Evolutionary conservation across 768 basidiomycete genomes (phyloP).

Genomic region (Rhodotorula taiwanensis): DNA sequence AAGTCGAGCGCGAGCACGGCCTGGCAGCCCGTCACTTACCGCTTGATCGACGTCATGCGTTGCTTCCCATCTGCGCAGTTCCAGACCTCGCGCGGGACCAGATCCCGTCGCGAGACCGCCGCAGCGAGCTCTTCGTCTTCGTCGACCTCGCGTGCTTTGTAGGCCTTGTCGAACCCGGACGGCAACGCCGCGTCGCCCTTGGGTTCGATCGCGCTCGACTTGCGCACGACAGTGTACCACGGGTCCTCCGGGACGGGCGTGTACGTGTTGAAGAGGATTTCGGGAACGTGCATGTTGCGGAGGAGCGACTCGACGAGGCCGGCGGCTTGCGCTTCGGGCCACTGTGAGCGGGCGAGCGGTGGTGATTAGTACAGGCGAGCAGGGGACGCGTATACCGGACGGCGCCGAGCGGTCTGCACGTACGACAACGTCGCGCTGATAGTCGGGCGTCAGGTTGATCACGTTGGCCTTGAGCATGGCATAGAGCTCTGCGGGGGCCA

Average conservation of each 20-base stretch:
- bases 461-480: neutral
- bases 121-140: neutral
- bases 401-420: neutral
- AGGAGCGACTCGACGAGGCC: slow-evolving; percentile 19
- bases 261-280: slow-evolving; percentile 28
- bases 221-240: neutral
- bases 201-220: neutral
- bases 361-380: neutral
- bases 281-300: slow-evolving; percentile 22
- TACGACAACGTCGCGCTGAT: slow-evolving; percentile 21
- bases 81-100: slow-evolving; percentile 6
- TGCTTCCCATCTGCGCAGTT: slow-evolving; percentile 25
- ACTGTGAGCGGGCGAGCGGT: neutral
- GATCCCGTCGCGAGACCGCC: neutral
- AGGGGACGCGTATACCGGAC: neutral
- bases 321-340: neutral
- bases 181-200: too few relatives aligned
- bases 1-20: too few relatives aligned
- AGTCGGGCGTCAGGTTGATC: slow-evolving; percentile 19
- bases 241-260: neutral
- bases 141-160: neutral
- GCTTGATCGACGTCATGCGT: slow-evolving; percentile 9
- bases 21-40: neutral
- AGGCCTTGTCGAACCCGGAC: too few relatives aligned
- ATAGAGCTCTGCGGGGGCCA: slow-evolving; percentile 7